Evolutionary conservation across 305 asterid genomes (phyloP).

Genomic region (Solanum aculeatissimum): DNA sequence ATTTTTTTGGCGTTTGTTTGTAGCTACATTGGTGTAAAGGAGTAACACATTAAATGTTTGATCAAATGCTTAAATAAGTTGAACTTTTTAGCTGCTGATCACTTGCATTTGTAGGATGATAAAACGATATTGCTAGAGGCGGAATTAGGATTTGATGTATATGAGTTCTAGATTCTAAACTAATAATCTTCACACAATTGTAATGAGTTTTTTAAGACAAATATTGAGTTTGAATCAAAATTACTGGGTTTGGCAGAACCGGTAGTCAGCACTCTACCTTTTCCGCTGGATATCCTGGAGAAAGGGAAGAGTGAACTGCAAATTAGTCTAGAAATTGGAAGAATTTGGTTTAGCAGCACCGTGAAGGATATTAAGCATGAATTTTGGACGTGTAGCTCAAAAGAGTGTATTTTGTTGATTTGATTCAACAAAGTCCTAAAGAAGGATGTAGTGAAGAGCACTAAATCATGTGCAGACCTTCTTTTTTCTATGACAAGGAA

Average conservation of each 20-base stretch:
- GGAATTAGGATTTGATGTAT: not conserved
- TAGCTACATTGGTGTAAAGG: not conserved
- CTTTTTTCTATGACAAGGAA: too few relatives aligned
- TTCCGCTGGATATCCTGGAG: not conserved
- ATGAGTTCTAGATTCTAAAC: not conserved
- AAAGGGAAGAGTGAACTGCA: not conserved
- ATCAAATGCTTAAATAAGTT: conserved; percentile 9
- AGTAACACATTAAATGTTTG: conserved; percentile 8
- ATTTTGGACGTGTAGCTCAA: not conserved
- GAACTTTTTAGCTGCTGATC: not conserved
- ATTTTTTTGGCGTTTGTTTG: not conserved
- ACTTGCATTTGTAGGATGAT: not conserved
- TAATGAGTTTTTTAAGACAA: not conserved
- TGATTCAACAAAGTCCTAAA: not conserved
- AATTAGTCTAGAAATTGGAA: not conserved
- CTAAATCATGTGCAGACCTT: not conserved
- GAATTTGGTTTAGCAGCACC: not conserved
- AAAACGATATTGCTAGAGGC: not conserved
- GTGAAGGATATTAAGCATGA: not conserved
- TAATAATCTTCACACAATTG: not conserved
- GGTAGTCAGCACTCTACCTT: not conserved
- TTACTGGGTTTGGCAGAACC: not conserved
- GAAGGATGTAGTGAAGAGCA: not conserved
- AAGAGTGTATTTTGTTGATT: not conserved
- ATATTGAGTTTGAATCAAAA: not conserved